Base-by-base conservation (phyloP, 2,329 filamentous ascomycete species). In the Colletotrichum viniferum region DNA sequence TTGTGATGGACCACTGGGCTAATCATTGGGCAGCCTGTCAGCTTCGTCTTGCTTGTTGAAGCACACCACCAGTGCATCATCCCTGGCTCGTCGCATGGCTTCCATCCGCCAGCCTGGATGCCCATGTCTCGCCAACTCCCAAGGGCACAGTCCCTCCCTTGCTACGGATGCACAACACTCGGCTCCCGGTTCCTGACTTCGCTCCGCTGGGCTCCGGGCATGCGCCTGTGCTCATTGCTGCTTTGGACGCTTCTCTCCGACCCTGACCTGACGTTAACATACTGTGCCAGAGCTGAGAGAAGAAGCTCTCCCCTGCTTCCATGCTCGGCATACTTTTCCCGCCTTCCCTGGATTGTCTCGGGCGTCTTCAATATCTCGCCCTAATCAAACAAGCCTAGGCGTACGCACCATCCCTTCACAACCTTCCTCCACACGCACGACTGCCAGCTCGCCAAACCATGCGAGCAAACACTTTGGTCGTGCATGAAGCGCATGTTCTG, bases 351-450 rank as follows among this genome's bases (percentile, higher is more conserved):
- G 73, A 66, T 43, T 73, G 73, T 76, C 73, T 76, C 58, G 68
- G 73, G 69, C 69, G 73, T 60, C 58, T 73, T 16, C 73, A 69
- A 76, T 76, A 76, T 76, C 64, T 73, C 73, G 69, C 73, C 70
- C 73, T 76, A 69, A 73, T 76, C 69, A 76, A 76, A 76, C 48
- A 18, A 30, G 26, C 56, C 48, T 36, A 36, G 70, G 43, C 58
- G 48, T 61, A 5, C n/a, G 43, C 63, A 69, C 58, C 73, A 73
- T 73, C 73, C 70, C 73, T 73, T 69, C 73, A 13, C 63, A 68
- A 64, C 64, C 60, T 43, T 58, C 28, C 26, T 60, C 60, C 32
- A 32, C 69, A 62, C 28, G 52, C 38, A 60, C 18, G 58, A 14
- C 36, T 34, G 56, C 48, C 64, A 76, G 68, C 73, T 70, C 26